Evolutionary conservation across 495 filamentous ascomycete genomes (phyloP).

Genomic region (Evansstolkia leycettana): DNA sequence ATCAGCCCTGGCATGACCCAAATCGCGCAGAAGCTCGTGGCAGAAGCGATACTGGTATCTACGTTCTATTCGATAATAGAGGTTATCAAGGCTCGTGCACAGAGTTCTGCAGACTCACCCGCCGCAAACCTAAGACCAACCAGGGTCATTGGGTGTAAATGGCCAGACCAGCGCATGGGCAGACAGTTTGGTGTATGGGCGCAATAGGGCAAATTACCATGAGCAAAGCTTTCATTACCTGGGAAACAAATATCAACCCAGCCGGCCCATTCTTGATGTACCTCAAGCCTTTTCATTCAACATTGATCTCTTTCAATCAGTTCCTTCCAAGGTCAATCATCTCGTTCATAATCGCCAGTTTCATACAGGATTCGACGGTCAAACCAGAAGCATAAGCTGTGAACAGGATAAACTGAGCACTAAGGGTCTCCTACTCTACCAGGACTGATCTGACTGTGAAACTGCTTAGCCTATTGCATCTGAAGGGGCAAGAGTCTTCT

Average conservation of each 20-base stretch:
- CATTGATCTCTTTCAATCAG: neutral
- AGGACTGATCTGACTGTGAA: too few species aligned
- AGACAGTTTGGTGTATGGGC: constrained; percentile 7
- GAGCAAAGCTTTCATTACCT: constrained; percentile 1
- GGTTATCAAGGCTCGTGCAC: constrained; percentile 12
- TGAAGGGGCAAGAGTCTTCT: too few species aligned
- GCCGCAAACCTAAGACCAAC: constrained; percentile 8
- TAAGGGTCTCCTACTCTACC: too few species aligned
- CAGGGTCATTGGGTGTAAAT: constrained; percentile 13
- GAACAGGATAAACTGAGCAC: too few species aligned
- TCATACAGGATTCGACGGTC: too few species aligned
- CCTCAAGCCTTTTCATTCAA: neutral
- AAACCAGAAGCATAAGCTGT: neutral
- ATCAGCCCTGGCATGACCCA: constrained; percentile 22
- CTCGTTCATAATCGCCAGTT: too few species aligned
- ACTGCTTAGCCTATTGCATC: too few species aligned
- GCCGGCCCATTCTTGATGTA: constrained; percentile 7
- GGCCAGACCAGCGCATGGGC: constrained; percentile 10
- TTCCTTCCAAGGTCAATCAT: neutral
- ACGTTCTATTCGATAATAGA: constrained; percentile 15
- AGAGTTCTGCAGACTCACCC: constrained; percentile 14
- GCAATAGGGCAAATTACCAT: constrained; percentile 9
- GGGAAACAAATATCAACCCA: constrained; percentile 13
- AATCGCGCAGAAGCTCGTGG: constrained; percentile 25
- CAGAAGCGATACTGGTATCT: constrained; percentile 14